Base-by-base conservation (phyloP, 2,329 filamentous ascomycete genomes). In the Cladosporium austrohemisphaericum region DNA sequence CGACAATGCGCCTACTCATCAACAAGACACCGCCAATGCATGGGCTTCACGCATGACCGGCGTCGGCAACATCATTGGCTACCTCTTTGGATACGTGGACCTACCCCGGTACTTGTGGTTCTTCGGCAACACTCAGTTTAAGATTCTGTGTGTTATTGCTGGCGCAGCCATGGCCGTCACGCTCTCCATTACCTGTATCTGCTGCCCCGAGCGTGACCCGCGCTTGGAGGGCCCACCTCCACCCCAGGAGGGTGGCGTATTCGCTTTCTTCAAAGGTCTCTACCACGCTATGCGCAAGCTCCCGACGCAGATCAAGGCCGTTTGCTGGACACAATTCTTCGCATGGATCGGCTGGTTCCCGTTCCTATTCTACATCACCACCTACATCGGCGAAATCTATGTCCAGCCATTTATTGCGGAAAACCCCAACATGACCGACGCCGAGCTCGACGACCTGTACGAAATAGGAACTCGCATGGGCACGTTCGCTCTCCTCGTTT, bases 331-430 rank as follows among this genome's bases (percentile, higher is more conserved):
- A 0, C 73, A 76, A 49, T 71, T 75, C 60, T 91, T 84, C 53
- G 88, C 89, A 4, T 97, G 91, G 91, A 84, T 96, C 50, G 92
- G 89, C 45, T 96, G 92, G 81, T 97, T 96, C 61, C 91, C 91
- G 1, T 90, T 95, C 67, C 50, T 97, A 2, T 96, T 95, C 71
- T 97, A 97, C 72, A 52, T 89, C 4, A 95, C 90, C 1, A 94
- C 89, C 14, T 97, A 93, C 67, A 86, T 96, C 58, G 91, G 88
- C 54, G 89, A 95, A 64, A 87, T 97, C 50, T 95, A 95, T 60
- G 86, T 89, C 14, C 85, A 95, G 63, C 89, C 89, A 0, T 86
- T 79, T 58, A 83, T 96, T 44, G 76, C 83, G 56, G 73, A 79
- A 44, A 86, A 95, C 57, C 90, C 89, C 0, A 71, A 92, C 65